Evolutionary conservation across 192 early-diverging fungal species (phyloP).

Genomic region (Ambispora gerdemannii): DNA sequence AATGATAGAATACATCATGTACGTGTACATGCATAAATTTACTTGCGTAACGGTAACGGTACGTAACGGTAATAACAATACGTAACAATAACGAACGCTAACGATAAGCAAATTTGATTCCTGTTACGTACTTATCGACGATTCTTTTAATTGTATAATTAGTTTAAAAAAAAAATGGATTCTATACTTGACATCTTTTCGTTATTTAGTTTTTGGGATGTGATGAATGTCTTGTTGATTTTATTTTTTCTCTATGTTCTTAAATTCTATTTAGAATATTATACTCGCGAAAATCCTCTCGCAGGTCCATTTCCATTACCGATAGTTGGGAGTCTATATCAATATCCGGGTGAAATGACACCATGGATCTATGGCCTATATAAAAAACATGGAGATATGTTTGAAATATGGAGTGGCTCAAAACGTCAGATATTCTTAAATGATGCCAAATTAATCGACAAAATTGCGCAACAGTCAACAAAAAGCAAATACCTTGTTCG

Average conservation of each 20-base stretch:
- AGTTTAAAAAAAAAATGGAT: too few relatives aligned
- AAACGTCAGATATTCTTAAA: not conserved
- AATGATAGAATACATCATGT: too few relatives aligned
- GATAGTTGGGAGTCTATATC: not conserved
- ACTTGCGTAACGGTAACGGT: too few relatives aligned
- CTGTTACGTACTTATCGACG: too few relatives aligned
- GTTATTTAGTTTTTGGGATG: too few relatives aligned
- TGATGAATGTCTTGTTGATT: too few relatives aligned
- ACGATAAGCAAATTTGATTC: too few relatives aligned
- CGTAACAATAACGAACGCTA: too few relatives aligned
- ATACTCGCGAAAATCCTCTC: slow-evolving; percentile 11
- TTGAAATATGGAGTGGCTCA: not conserved
- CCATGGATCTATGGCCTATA: not conserved
- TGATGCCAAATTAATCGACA: not conserved
- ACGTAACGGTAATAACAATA: too few relatives aligned
- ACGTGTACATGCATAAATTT: too few relatives aligned
- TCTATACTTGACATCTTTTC: too few relatives aligned
- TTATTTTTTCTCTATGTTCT: not conserved
- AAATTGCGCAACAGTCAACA: not conserved
- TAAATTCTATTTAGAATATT: not conserved
- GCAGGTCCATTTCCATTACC: slow-evolving; percentile 6
- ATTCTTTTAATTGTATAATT: too few relatives aligned
- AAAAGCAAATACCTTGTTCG: not conserved
- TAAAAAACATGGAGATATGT: slow-evolving; percentile 6
- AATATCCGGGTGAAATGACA: not conserved